These are phyloP conservation scores for Gastrolobium bilobum DNA, from an alignment of 306 rosid species.

Conservation along the genomic window DNA sequence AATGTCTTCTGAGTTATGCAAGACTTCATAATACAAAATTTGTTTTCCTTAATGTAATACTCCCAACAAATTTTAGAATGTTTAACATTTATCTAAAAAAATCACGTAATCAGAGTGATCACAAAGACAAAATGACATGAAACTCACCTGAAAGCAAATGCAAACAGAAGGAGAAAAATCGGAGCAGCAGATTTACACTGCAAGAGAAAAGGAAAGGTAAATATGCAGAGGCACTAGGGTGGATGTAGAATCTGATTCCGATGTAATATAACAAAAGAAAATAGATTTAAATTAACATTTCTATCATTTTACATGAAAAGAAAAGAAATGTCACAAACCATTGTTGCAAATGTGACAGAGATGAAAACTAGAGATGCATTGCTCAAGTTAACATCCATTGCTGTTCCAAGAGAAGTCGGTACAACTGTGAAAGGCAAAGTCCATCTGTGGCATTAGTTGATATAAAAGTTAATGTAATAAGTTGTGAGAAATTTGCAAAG, in stretches of 20 bases:
- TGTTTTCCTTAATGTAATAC: slow-evolving; percentile 17
- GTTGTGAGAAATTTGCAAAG: slow-evolving; percentile 43
- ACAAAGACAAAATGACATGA: slow-evolving; percentile 46
- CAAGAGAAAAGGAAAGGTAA: slow-evolving; percentile 49
- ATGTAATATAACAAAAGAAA: slow-evolving; percentile 39
- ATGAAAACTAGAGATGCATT: slow-evolving; percentile 94
- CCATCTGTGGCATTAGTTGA: slow-evolving; percentile 99
- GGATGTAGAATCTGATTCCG: neutral
- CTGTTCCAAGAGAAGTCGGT: slow-evolving; percentile 97
- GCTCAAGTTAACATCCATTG: slow-evolving; percentile 96
- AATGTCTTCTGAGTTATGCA: slow-evolving; percentile 20
- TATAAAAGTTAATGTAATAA: slow-evolving; percentile 83
- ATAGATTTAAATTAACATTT: slow-evolving; percentile 18
- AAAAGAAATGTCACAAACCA: slow-evolving; percentile 72
- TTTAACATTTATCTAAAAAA: slow-evolving; percentile 15
- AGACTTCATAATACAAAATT: slow-evolving; percentile 12
- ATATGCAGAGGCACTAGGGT: slow-evolving; percentile 33
- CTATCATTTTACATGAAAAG: slow-evolving; percentile 34
- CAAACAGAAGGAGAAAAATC: slow-evolving; percentile 94
- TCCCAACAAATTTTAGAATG: slow-evolving; percentile 37
- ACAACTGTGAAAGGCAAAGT: slow-evolving; percentile 99
- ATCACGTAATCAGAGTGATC: slow-evolving; percentile 24
- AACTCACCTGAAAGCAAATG: slow-evolving; percentile 91
- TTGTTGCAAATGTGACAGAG: slow-evolving; percentile 98
- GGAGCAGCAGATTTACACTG: slow-evolving; percentile 99